These are phyloP conservation scores for Nothophaeocryptopus gaeumannii DNA, from an alignment of 2,329 filamentous ascomycete species.

Conservation along the genomic window DNA sequence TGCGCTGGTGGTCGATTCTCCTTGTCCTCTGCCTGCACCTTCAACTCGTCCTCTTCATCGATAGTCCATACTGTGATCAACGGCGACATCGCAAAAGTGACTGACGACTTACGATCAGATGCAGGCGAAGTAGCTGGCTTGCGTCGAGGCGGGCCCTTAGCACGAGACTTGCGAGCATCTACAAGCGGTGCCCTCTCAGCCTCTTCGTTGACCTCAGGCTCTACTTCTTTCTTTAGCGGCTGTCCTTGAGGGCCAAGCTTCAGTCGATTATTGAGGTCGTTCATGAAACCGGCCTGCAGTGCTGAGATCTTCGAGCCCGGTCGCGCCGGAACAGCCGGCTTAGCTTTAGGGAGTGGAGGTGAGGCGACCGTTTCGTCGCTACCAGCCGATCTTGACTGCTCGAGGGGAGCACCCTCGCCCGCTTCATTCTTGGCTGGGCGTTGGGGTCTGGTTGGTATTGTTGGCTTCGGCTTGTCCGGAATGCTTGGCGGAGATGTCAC, in stretches of 20 bases:
- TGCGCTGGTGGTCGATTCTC: constrained; percentile 14
- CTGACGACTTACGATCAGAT: constrained; percentile 45
- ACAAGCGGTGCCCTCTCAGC: constrained; percentile 73
- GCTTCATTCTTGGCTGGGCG: constrained; percentile 46
- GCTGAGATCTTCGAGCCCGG: constrained; percentile 88
- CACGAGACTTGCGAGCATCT: constrained; percentile 87
- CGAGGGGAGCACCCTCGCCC: constrained; percentile 26
- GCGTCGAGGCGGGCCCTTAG: constrained; percentile 79
- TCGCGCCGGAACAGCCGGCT: constrained; percentile 75
- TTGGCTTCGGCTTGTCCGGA: constrained; percentile 61
- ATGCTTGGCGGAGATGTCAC: constrained; percentile 54
- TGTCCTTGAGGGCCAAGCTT: constrained; percentile 74
- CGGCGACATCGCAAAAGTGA: constrained; percentile 43
- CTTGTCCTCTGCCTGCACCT: constrained; percentile 29
- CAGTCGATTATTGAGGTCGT: constrained; percentile 84
- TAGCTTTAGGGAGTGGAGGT: constrained; percentile 60
- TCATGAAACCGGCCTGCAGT: constrained; percentile 87
- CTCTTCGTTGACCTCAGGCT: constrained; percentile 56
- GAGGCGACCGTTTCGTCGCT: constrained; percentile 26
- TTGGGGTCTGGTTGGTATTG: constrained; percentile 58
- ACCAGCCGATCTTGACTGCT: constrained; percentile 12
- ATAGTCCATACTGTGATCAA: constrained; percentile 43
- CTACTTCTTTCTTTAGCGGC: constrained; percentile 64
- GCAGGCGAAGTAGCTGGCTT: constrained; percentile 62
- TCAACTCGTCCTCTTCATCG: constrained; percentile 41